Conservation (phyloP, 202 grass and related monocot species). For the Elaeis oleifera region DNA sequence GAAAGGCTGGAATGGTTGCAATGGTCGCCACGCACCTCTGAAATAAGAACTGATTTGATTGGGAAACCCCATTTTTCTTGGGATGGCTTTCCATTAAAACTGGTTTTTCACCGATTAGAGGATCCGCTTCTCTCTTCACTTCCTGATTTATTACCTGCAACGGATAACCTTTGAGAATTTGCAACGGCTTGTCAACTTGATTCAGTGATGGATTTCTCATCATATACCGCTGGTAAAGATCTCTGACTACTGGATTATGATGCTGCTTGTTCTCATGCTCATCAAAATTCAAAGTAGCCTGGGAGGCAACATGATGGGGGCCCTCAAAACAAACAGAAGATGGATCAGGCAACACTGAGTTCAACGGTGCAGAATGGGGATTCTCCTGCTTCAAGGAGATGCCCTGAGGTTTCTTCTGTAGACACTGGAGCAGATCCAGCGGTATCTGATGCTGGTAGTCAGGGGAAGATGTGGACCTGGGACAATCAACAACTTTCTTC, state of each 20-base stretch:
- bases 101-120: neutral
- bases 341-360: conserved; percentile 48
- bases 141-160: conserved; percentile 1
- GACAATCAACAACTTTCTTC: conserved; percentile 20
- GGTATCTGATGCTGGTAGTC: conserved; percentile 19
- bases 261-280: conserved; percentile 24
- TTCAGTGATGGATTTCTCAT: neutral
- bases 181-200: neutral
- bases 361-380: conserved; percentile 26
- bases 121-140: neutral
- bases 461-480: conserved; percentile 16
- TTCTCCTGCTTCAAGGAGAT: conserved; percentile 45
- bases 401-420: conserved; percentile 9
- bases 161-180: conserved; percentile 8
- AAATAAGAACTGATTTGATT: conserved; percentile 1
- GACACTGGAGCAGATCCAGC: conserved; percentile 15
- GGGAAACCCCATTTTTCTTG: neutral
- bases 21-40: conserved; percentile 16
- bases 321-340: conserved; percentile 51
- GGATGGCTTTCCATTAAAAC: neutral
- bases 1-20: conserved; percentile 22
- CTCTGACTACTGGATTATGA: conserved; percentile 27
- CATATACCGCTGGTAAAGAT: conserved; percentile 19
- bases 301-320: conserved; percentile 31
- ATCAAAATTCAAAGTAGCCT: conserved; percentile 43